A percentile compares a stretch with the other conserved stretches of the same genome.
These are phyloP conservation scores for Vachellia pachyceras DNA, from an alignment of 306 rosid species.

Conservation along the genomic window DNA sequence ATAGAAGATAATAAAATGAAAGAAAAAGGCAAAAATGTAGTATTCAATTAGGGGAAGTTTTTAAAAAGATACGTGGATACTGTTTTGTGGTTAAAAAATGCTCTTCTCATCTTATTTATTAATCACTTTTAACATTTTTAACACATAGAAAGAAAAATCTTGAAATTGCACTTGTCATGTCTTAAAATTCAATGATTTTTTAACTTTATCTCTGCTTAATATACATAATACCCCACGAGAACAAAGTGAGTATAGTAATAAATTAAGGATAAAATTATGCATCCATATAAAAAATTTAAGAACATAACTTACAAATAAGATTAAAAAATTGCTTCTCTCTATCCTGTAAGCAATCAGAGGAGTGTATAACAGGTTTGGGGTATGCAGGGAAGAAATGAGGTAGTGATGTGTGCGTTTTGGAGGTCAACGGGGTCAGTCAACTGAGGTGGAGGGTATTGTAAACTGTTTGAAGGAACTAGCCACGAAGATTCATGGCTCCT, in stretches of 20 bases:
- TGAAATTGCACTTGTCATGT: no score
- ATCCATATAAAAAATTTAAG: no score
- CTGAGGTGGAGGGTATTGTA: conserved; percentile 33
- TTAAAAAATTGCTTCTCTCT: no score
- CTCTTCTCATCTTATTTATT: no score
- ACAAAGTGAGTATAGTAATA: no score
- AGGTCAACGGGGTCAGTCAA: conserved; percentile 75
- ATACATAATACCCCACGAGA: no score
- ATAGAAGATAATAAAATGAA: background rate
- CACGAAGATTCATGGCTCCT: conserved; percentile 68
- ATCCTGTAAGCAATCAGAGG: background rate
- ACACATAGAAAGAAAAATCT: no score
- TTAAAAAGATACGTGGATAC: conserved; percentile 31
- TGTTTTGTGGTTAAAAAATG: background rate
- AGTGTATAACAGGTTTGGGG: background rate
- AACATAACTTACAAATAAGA: no score
- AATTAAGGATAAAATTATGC: no score
- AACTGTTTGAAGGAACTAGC: conserved; percentile 27
- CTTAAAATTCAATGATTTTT: no score
- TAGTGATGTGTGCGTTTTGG: background rate
- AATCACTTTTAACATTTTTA: no score
- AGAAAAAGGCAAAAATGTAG: background rate
- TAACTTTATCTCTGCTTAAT: no score
- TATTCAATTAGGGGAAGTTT: conserved; percentile 23
- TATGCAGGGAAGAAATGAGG: conserved; percentile 3